Evolutionary conservation across 2,329 filamentous ascomycete genomes (phyloP), one percentile per base, ranked within the genome.

Genomic region (Diaporthe ampelina): DNA sequence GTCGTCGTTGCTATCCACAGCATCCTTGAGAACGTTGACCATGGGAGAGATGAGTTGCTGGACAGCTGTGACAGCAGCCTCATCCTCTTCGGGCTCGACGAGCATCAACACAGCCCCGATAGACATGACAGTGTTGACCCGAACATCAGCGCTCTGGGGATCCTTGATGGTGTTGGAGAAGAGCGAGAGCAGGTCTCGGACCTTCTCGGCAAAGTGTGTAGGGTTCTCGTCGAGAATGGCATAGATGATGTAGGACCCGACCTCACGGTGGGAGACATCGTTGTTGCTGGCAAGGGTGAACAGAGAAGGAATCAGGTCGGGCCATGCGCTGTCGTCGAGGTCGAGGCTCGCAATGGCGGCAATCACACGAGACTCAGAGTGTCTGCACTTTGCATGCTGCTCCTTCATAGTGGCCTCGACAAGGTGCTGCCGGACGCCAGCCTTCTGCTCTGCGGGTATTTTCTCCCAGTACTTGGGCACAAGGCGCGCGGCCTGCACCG

Each of bases 71-170:
- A 98, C 87, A 56, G 92, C 91, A 77, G 92, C 87, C 76, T 90
- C 87, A 78, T 98, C 93, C 85, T 98, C 94, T 52, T 98, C 95
- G 0, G 94, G 91, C 81, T 98, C 94, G 65, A 98, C 87, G 76
- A 97, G 90, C 88, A 97, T 93, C 72, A 96, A 93, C 80, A 98
- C 89, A 81, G 95, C 94, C 80, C 95, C 95, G 76, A 98, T 90
- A 76, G 95, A 95, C 81, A 97, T 91, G 85, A 98, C 92, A 43
- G 97, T 97, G 88, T 98, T 98, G 86, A 98, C 92, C 79, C 95
- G 93, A 73, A 99, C 97, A 82, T 98, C 95, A 76, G 94, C 91
- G 83, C 95, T 98, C 84, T 97, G 92, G 1, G 94, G 92, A 81
- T 98, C 97, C 80, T 94, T 92, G 80, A 99, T 97, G 63, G 95